Conservation (phyloP, 1,284 basidiomycete genomes). For the Leccinum pachyderme region DNA sequence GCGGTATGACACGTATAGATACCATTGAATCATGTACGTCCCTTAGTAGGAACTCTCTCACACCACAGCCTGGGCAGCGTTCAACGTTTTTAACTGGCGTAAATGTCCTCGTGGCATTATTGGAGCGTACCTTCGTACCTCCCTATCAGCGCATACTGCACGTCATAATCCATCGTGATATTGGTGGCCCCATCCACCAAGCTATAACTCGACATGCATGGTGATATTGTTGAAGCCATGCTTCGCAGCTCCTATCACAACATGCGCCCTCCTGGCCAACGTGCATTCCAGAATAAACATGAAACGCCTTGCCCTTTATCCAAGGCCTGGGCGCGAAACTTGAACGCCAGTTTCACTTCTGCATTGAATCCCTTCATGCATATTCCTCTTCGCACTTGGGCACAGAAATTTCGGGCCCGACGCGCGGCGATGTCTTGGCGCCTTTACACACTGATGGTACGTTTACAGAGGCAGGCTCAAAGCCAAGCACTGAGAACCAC, state of each 20-base stretch:
- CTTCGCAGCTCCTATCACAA: too few species aligned
- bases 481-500: neutral
- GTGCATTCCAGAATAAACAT: neutral
- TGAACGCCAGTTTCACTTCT: neutral
- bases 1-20: too few species aligned
- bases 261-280: neutral
- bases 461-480: neutral
- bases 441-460: neutral
- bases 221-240: too few species aligned
- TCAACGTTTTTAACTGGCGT: neutral
- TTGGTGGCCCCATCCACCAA: neutral
- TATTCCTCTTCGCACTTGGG: neutral
- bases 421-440: neutral
- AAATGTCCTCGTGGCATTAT: neutral
- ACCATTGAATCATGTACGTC: too few species aligned
- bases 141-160: neutral
- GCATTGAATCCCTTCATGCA: neutral
- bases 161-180: neutral
- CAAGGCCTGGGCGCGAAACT: neutral
- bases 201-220: neutral
- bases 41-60: neutral
- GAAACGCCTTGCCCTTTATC: neutral
- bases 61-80: neutral
- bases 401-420: neutral
- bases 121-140: neutral